Evolutionary conservation across 495 filamentous ascomycete genomes (phyloP), one percentile per base, ranked within the genome.

Genomic region (Rhypophila decipiens): DNA sequence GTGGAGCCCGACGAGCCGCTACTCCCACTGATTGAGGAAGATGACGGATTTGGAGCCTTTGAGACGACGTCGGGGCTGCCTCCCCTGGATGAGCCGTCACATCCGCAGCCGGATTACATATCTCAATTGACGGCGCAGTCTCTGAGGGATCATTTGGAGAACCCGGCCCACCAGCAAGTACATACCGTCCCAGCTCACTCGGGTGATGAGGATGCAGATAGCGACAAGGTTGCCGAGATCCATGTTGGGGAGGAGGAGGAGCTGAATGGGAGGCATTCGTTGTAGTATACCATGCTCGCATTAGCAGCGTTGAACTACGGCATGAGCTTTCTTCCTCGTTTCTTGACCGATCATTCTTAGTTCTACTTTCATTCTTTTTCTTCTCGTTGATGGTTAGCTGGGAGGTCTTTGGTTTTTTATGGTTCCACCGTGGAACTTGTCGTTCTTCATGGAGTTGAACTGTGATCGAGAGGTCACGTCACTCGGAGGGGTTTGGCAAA

Each of bases 201-300:
- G 5, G 63, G 53, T 36, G 44, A 39, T 34, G 48, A 56, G 20
- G 59, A 63, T 33, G 57, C 50, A 21, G 68, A 64, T 19, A 71
- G 64, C 41, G 62, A 65, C 36, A 58, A 53, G 44, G 72, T 72
- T 4, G 60, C 69, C 7, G 72, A 75, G 54, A 75, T 75, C 13
- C 70, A 69, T 38, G 50, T 75, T 8, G 66, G 63, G 24, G 68
- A 67, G 23, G 59, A 60, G 13, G 46, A 53, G 5, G 52, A 55
- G n/a, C 19, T 33, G 29, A 13, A 8, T 13, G 29, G 29, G 15
- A 8, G 7, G 13, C 10, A 10, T 2, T 17, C 17, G 31, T 35
- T 35, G 31, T 15, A 35, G 13, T 10, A 38, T 2, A n/a, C 36
- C 2, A 10, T 15, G 41, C 7, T 12, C 13, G 18, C 13, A 27